Percentiles rank a stretch among this genome's conserved stretches.
Evolutionary conservation across 2,329 filamentous ascomycete genomes (phyloP).

Genomic region (Epichloe uncinata): DNA sequence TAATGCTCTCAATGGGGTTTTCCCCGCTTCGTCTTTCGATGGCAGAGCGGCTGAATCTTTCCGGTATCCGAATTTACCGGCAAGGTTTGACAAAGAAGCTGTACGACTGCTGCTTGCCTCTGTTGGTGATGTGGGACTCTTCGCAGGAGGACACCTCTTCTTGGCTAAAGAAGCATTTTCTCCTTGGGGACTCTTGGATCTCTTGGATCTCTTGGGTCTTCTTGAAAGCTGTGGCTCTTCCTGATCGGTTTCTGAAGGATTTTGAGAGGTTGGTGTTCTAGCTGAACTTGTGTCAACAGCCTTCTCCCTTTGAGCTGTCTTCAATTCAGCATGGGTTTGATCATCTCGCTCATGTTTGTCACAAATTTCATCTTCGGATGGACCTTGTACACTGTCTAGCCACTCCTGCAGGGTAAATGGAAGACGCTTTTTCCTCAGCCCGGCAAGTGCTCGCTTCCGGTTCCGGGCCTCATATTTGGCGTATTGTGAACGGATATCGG

Average conservation of each 20-base stretch:
- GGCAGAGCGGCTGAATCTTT: background rate
- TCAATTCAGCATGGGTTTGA: background rate
- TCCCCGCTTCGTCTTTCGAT: background rate
- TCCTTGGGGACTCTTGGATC: background rate
- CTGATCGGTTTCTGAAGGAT: background rate
- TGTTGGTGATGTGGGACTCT: background rate
- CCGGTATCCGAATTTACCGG: background rate
- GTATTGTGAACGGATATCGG: slow-evolving; percentile 16
- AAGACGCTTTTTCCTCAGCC: slow-evolving; percentile 10
- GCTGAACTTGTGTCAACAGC: background rate
- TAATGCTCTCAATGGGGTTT: background rate
- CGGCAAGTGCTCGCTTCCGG: slow-evolving; percentile 25
- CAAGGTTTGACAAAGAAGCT: background rate
- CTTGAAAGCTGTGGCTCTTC: background rate
- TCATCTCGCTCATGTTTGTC: background rate
- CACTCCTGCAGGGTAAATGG: slow-evolving; percentile 1
- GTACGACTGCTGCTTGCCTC: background rate
- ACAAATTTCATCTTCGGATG: slow-evolving; percentile 1
- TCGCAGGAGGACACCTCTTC: background rate
- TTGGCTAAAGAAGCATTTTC: background rate
- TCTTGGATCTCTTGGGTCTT: background rate
- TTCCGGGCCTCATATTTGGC: slow-evolving; percentile 31
- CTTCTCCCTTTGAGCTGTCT: background rate
- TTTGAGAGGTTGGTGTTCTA: background rate
- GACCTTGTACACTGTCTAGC: background rate